These are phyloP conservation scores for Cladorrhinum sp. DNA, from an alignment of 2,329 filamentous ascomycete species.

Conservation along the genomic window DNA sequence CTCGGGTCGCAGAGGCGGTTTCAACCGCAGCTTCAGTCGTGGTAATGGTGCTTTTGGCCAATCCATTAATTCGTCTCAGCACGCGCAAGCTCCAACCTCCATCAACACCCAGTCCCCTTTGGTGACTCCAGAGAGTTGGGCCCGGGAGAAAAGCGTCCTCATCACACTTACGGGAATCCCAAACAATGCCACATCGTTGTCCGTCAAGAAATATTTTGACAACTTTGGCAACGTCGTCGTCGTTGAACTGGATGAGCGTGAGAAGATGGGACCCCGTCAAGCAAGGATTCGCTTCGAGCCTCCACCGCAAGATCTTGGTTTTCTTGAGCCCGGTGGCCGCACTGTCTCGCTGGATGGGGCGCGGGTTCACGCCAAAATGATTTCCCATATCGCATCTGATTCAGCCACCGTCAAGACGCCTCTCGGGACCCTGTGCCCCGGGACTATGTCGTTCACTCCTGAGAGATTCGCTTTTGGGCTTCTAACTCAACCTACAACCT, in stretches of 20 bases:
- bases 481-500: slow-evolving; percentile 16
- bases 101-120: not conserved
- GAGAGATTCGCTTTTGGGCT: slow-evolving; percentile 24
- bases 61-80: not conserved
- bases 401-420: slow-evolving; percentile 20
- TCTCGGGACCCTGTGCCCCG: slow-evolving; percentile 20
- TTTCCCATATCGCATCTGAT: slow-evolving; percentile 2
- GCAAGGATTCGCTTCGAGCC: slow-evolving; percentile 58
- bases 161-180: slow-evolving; percentile 37
- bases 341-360: slow-evolving; percentile 19
- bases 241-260: slow-evolving; percentile 54
- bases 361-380: not conserved
- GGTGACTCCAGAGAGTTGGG: slow-evolving; percentile 15
- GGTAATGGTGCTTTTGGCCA: not conserved
- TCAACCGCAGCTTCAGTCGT: not conserved
- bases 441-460: slow-evolving; percentile 8
- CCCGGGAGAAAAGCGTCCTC: slow-evolving; percentile 9
- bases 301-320: slow-evolving; percentile 43
- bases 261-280: slow-evolving; percentile 33
- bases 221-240: slow-evolving; percentile 50
- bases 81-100: not conserved
- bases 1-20: not conserved
- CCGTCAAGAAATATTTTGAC: slow-evolving; percentile 52
- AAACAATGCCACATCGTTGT: slow-evolving; percentile 34
- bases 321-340: slow-evolving; percentile 45